Evolutionary conservation across 768 basidiomycete species (phyloP), one percentile per base, ranked within the genome.

Genomic region (Boletus pseudo-olivaceus): DNA sequence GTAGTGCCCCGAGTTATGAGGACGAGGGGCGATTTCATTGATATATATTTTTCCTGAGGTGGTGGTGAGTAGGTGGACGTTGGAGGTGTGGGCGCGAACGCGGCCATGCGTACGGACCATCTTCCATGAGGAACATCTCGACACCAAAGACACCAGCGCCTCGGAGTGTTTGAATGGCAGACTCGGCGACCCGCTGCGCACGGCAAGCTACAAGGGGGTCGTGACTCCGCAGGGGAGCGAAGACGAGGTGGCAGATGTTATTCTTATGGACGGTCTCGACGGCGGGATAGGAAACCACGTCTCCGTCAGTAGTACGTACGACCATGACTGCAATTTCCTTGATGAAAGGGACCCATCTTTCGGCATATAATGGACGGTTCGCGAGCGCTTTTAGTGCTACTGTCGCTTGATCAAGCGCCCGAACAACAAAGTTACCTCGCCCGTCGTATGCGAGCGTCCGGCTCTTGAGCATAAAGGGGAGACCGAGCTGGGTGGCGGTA

Each of bases 1-100:
- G 72, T 98, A 96, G 69, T 99, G 97, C 0, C 96, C 97, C 9
- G 95, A 98, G 74, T 98, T 99, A 70, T 99, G 97, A 1, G 97
- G 96, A 17, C 97, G 83, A 12, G 97, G 97, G 0, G 97, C 97
- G 56, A 99, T 96, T 74, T 99, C 97, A 71, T 99, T 99, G 58
- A 99, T 81, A 54, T 84, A 84, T 1, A 98, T 79, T 1, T 76
- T 70, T 12, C 89, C 93, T 95, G 60, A 6, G 14, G 4, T 27
- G 29, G 12, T 15, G 15, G n/a, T 53, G 32, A 15, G 44, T 30
- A 3, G 8, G 5, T n/a, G 27, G 7, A 14, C 19, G 7, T 39
- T 19, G 19, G 17, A 39, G 12, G 20, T 15, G 27, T 15, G 26
- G 29, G 30, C 8, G 41, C 7, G 32, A 35, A 39, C 7, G 19